Percentiles rank a stretch among this genome's conserved stretches.
Evolutionary conservation across 1,139 yeast species (phyloP).

Genomic region (Kodamaea sp.): DNA sequence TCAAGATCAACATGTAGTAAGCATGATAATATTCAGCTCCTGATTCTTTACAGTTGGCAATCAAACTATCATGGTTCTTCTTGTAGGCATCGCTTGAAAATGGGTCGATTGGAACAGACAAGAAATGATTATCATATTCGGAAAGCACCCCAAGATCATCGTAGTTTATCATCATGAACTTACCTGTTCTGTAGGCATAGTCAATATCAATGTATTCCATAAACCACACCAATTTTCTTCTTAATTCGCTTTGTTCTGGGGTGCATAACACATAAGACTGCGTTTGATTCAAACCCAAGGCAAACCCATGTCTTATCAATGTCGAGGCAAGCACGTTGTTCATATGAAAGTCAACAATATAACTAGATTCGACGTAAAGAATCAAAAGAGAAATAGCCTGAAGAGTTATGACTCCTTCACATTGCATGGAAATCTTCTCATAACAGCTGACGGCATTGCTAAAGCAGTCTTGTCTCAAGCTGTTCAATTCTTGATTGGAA

Average conservation of each 20-base stretch:
- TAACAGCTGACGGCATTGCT: constrained; percentile 22
- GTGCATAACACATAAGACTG: constrained; percentile 4
- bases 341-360: constrained; percentile 25
- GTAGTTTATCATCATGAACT: constrained; percentile 17
- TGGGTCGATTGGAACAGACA: constrained; percentile 12
- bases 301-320: constrained; percentile 24
- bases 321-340: constrained; percentile 21
- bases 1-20: constrained; percentile 18
- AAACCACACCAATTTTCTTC: constrained; percentile 24
- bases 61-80: constrained; percentile 5
- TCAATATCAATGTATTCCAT: constrained; percentile 24
- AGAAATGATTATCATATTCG: constrained; percentile 10
- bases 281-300: constrained; percentile 15
- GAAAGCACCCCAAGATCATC: constrained; percentile 20
- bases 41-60: constrained; percentile 5
- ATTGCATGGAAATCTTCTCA: constrained; percentile 19
- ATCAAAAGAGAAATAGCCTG: constrained; percentile 27
- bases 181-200: constrained; percentile 25
- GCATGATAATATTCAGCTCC: constrained; percentile 16
- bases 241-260: constrained; percentile 12
- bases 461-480: constrained; percentile 14
- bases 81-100: constrained; percentile 3
- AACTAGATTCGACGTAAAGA: constrained; percentile 24
- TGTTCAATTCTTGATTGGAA: constrained; percentile 3
- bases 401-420: constrained; percentile 24